Base-by-base conservation (phyloP, 257 asterid genomes). In the Ophiorrhiza pumila region DNA sequence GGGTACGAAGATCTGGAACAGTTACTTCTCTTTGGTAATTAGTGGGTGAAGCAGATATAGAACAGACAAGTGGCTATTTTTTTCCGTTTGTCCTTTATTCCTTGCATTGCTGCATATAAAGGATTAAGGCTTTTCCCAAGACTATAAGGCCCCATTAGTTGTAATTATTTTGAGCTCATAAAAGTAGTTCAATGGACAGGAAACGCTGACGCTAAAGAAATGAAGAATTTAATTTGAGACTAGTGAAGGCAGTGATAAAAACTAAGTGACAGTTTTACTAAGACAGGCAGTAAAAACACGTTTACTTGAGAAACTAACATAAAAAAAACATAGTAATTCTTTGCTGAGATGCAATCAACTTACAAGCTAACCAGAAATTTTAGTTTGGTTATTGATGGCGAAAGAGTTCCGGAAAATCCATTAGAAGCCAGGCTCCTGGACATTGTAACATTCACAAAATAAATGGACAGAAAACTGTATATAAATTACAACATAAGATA, bases 381-480 rank as follows among this genome's bases (percentile, higher is more conserved):
- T 50, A 93, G 74, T 69, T 86, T 88, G 68, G 96, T 83, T 68
- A 93, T 78, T 29, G 92, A 78, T 17, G 96, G 85, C 47, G 97
- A 87, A 60, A 93, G 87, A 57, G 87, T 85, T 77, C 98, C 98
- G 0, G 97, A 80, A 80, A 93, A 88, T 83, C 97, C 96, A 34
- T 72, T 85, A 37, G 91, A 83, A 20, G 86, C 87, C 79, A 93
- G 80, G 78, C 88, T 91, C 90, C 98, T 93, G 88, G 81, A 83
- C 64, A 45, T 32, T 14, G 43, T 14, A 23, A 14, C 65, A 71
- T 35, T 35, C 29, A 55, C 18, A 72, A 70, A 72, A 20, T 42
- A 61, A 69, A 47, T 17, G 29, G 20, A 49, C 65, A 35, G 43
- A 34, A 31, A 66, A 46, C 0, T 53, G 31, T 25, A 58, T 29